Percentiles rank a stretch among this genome's conserved stretches.
These are phyloP conservation scores for Capsella bursapastoris DNA, from an alignment of 345 rosid species.

Conservation along the genomic window DNA sequence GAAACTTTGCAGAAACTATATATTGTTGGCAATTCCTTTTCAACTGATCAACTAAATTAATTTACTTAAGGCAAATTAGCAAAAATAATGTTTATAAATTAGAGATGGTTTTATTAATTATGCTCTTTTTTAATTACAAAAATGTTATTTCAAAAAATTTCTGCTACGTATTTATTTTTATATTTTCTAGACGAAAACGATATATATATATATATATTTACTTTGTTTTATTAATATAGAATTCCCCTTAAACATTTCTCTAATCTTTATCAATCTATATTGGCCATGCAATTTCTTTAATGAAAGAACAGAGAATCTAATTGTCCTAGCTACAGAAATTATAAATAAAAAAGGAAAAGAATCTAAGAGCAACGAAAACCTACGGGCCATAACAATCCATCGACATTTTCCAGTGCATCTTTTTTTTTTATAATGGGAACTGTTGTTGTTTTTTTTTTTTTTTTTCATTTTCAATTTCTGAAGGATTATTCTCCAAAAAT, in stretches of 20 bases:
- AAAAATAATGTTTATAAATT: neutral
- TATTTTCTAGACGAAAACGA: too few species aligned
- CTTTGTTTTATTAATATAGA: neutral
- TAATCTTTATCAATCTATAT: neutral
- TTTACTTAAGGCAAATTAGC: neutral
- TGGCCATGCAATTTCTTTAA: neutral
- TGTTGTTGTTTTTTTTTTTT: neutral
- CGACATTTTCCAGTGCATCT: slow-evolving; percentile 30
- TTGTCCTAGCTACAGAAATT: neutral
- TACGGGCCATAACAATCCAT: slow-evolving; percentile 42
- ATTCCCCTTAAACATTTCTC: neutral
- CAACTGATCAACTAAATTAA: neutral
- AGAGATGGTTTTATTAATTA: neutral
- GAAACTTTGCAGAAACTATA: neutral
- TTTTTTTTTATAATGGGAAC: slow-evolving; percentile 23
- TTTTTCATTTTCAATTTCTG: neutral
- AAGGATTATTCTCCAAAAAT: neutral
- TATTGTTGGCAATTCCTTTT: neutral
- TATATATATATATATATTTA: too few species aligned
- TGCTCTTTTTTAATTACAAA: too few species aligned
- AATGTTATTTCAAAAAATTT: too few species aligned
- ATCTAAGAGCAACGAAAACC: slow-evolving; percentile 30
- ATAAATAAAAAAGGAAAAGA: neutral
- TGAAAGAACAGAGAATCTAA: slow-evolving; percentile 21
- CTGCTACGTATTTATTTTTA: too few species aligned